phyloP scores from a whole-genome alignment of 768 basidiomycete genomes.

The Suillus lakei region DNA sequence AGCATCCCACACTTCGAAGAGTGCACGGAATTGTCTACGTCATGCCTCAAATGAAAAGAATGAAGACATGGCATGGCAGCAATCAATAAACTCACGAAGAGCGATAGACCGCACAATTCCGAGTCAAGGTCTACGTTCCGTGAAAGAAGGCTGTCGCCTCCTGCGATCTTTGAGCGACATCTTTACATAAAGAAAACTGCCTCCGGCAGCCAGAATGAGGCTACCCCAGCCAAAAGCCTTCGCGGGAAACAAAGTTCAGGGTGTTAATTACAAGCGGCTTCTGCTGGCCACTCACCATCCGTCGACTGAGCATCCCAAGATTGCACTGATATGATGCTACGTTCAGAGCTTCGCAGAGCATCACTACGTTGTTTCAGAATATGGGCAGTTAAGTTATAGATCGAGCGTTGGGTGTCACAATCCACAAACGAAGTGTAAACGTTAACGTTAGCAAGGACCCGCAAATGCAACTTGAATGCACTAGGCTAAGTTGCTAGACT shows the following conservation, averaged over 20 bases:
- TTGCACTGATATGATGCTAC: constrained; percentile 1
- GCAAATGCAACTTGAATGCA: no score
- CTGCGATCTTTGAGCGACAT: constrained; percentile 31
- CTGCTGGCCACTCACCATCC: constrained; percentile 1
- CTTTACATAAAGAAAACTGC: constrained; percentile 36
- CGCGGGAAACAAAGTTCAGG: background rate
- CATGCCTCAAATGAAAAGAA: background rate
- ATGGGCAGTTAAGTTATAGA: background rate
- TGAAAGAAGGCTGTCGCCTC: constrained; percentile 15
- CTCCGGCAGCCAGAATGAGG: constrained; percentile 33
- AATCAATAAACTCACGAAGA: constrained; percentile 1
- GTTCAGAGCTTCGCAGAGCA: background rate
- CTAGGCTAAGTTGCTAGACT: background rate
- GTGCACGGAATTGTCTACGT: background rate
- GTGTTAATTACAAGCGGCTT: background rate
- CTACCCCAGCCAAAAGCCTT: constrained; percentile 32
- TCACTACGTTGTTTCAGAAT: background rate
- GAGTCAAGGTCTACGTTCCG: background rate
- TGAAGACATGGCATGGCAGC: constrained; percentile 11
- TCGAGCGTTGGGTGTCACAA: background rate
- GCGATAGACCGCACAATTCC: constrained; percentile 22
- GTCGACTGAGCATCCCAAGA: constrained; percentile 7
- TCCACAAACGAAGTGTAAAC: background rate
- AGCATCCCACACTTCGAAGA: background rate
- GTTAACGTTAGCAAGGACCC: background rate